phyloP scores from a whole-genome alignment of 768 basidiomycete genomes.

The Macrolepiota dolichaula region DNA sequence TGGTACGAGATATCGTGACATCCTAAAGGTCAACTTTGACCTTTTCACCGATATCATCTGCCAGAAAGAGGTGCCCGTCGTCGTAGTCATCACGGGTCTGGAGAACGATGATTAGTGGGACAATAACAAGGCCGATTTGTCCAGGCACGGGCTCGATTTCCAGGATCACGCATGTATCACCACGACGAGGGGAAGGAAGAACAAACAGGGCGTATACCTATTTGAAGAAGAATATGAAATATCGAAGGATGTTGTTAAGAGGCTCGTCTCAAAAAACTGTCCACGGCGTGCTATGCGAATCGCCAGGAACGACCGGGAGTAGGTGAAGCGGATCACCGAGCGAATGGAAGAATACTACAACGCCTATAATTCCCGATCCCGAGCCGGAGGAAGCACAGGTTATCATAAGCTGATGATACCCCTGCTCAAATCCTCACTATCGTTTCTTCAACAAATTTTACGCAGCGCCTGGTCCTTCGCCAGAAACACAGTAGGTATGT shows the following conservation, averaged over 20 bases:
- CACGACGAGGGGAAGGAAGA: slow-evolving; percentile 16
- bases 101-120: slow-evolving; percentile 14
- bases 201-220: background rate
- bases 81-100: slow-evolving; percentile 10
- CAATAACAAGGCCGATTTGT: slow-evolving; percentile 25
- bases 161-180: slow-evolving; percentile 27
- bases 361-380: background rate
- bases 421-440: too few relatives aligned
- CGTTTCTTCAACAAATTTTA: too few relatives aligned
- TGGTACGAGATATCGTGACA: slow-evolving; percentile 9
- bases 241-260: background rate
- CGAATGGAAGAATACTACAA: background rate
- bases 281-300: background rate
- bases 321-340: background rate
- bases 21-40: slow-evolving; percentile 10
- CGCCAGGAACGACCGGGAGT: background rate
- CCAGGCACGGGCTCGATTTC: slow-evolving; percentile 23
- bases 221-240: slow-evolving; percentile 11
- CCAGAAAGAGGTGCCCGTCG: slow-evolving; percentile 6
- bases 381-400: background rate
- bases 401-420: too few relatives aligned
- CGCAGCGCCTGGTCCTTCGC: too few relatives aligned
- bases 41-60: slow-evolving; percentile 7
- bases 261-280: background rate
- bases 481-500: too few relatives aligned